phyloP scores from a whole-genome alignment of 2,329 filamentous ascomycete species.

The Sphaerulina vaccinii region DNA sequence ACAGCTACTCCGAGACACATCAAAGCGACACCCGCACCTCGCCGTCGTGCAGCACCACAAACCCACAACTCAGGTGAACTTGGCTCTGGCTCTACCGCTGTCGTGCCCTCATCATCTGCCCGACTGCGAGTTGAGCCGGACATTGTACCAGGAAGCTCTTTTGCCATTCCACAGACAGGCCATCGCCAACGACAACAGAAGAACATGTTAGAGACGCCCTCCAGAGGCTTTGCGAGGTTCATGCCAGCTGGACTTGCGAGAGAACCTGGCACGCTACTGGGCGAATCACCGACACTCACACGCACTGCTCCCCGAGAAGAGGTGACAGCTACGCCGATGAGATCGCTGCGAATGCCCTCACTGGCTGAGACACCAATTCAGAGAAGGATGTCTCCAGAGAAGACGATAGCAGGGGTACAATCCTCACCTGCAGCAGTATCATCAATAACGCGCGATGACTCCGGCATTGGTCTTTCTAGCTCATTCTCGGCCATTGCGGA shows the following conservation, averaged over 20 bases:
- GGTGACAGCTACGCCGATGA: constrained; percentile 21
- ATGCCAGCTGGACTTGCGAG: constrained; percentile 26
- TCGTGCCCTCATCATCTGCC: constrained; percentile 44
- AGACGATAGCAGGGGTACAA: constrained; percentile 7
- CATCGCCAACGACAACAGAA: constrained; percentile 23
- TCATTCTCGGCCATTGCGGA: not conserved
- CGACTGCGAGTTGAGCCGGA: constrained; percentile 29
- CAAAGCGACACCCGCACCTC: constrained; percentile 31
- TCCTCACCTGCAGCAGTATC: not conserved
- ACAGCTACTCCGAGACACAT: constrained; percentile 45
- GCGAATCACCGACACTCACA: constrained; percentile 26
- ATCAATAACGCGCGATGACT: constrained; percentile 8
- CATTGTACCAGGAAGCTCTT: constrained; percentile 22
- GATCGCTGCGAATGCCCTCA: constrained; percentile 22
- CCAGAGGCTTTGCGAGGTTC: constrained; percentile 39
- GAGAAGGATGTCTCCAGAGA: not conserved
- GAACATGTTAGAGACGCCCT: constrained; percentile 45
- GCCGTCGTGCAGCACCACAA: constrained; percentile 1
- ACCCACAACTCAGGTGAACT: constrained; percentile 31
- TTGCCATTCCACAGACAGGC: constrained; percentile 34
- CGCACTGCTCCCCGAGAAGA: constrained; percentile 9
- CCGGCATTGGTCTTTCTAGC: constrained; percentile 7
- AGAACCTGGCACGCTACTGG: constrained; percentile 22
- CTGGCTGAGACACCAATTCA: constrained; percentile 15
- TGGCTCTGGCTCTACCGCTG: constrained; percentile 32